Percentiles rank a stretch among this genome's conserved stretches.
These are phyloP conservation scores for Ustilago loliicola DNA, from an alignment of 1,284 basidiomycete species.

Conservation along the genomic window DNA sequence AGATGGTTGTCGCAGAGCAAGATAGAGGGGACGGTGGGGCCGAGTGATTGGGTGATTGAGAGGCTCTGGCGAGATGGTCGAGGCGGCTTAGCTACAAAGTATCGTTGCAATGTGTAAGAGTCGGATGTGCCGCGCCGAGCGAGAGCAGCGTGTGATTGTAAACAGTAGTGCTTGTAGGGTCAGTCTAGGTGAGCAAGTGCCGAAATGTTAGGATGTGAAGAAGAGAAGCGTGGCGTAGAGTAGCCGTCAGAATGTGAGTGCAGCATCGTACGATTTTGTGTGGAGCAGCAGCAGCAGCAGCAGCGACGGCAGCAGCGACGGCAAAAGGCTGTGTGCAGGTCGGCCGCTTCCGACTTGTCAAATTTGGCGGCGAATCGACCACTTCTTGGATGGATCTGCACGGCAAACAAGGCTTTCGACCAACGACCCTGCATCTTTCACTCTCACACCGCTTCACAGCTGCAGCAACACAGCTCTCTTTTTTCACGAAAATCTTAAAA, in stretches of 20 bases:
- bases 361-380: no score
- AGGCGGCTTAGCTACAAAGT: neutral
- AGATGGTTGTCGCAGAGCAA: neutral
- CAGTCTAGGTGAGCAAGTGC: neutral
- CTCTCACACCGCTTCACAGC: no score
- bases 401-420: no score
- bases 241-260: neutral
- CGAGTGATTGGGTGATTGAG: neutral
- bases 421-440: no score
- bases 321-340: conserved; percentile 4
- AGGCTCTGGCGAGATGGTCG: neutral
- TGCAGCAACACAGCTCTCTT: no score
- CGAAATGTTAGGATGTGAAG: neutral
- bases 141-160: neutral
- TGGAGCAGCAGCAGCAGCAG: conserved; percentile 8
- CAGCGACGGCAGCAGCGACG: neutral
- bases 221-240: neutral
- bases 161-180: neutral
- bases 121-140: neutral
- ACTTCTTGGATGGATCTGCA: no score
- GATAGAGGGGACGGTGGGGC: neutral
- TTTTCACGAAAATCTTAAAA: no score
- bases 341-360: no score
- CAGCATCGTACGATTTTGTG: conserved; percentile 42
- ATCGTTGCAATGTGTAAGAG: neutral